Percentiles rank a stretch among this genome's conserved stretches.
These are phyloP conservation scores for Serendipita indica DNA, from an alignment of 768 basidiomycete species.

Conservation along the genomic window DNA sequence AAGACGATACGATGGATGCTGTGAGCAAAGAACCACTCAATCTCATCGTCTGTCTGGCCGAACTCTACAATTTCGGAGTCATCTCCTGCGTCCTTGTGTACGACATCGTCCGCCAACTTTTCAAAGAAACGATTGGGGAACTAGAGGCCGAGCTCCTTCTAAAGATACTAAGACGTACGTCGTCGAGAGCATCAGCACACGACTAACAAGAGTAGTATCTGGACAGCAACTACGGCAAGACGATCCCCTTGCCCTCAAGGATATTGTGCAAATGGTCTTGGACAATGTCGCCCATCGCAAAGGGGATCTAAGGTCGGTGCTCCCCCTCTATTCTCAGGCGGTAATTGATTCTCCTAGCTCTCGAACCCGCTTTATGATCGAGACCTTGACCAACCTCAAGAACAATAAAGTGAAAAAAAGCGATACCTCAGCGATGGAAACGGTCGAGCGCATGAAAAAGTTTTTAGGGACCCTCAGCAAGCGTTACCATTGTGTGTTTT, in stretches of 20 bases:
- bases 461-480: slow-evolving; percentile 63
- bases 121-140: slow-evolving; percentile 52
- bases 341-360: not conserved
- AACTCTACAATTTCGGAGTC: slow-evolving; percentile 93
- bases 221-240: slow-evolving; percentile 83
- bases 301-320: slow-evolving; percentile 35
- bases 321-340: not conserved
- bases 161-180: slow-evolving; percentile 67
- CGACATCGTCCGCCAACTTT: slow-evolving; percentile 67
- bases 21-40: slow-evolving; percentile 82
- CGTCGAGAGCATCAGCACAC: not conserved
- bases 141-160: slow-evolving; percentile 75
- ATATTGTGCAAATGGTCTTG: slow-evolving; percentile 76
- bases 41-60: slow-evolving; percentile 71
- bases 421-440: slow-evolving; percentile 57
- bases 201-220: slow-evolving; percentile 40
- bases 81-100: slow-evolving; percentile 80
- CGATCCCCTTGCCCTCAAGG: slow-evolving; percentile 82
- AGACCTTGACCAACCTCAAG: slow-evolving; percentile 81
- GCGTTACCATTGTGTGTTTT: slow-evolving; percentile 48
- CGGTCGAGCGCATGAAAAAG: slow-evolving; percentile 78
- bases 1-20: slow-evolving; percentile 22
- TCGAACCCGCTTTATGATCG: slow-evolving; percentile 88
- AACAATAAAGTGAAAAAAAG: slow-evolving; percentile 72
- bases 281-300: slow-evolving; percentile 43